Evolutionary conservation across 306 rosid genomes (phyloP), one percentile per base, ranked within the genome.

Genomic region (Prosopis cineraria): DNA sequence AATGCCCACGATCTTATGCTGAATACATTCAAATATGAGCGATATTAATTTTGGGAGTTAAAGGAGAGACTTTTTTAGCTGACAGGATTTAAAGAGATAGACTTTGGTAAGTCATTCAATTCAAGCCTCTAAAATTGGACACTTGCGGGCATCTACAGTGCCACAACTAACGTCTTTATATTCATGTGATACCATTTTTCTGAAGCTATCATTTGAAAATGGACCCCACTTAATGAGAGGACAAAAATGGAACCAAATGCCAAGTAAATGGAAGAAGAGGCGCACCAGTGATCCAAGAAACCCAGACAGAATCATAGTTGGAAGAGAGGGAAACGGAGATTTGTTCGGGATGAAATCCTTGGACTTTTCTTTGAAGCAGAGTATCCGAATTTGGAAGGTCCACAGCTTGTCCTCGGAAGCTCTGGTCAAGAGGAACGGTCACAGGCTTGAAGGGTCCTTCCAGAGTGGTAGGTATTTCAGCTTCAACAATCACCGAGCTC

Each of bases 381-480:
- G 91, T 89, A 79, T 94, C 95, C 20, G 97, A 79, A 24, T 88
- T 82, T 1, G 97, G 92, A 83, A 94, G 52, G 70, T 94, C 97
- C 77, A 83, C 75, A 0, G 97, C 97, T 13, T 79, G 75, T 19
- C 98, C 97, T 20, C 97, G 84, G 80, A 90, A 92, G 75, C 81
- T 87, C 22, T 64, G 43, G 64, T 94, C 88, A 39, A 92, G 92
- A 25, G 95, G 93, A 75, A 87, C 81, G 0, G 98, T 94, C 8
- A 94, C 92, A 4, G 98, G 97, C 87, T 75, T 79, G 77, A 92
- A 94, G 45, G 98, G 97, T 65, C 98, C 98, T 2, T 92, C 95
- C 16, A 87, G 55, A 25, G 97, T 94, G 3, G 84, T 85, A 4
- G 90, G 93, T 65, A 92, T 76, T 68, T 17, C 77, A 2, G 82